Percentiles rank a stretch among this genome's conserved stretches.
phyloP scores from a whole-genome alignment of 2,329 filamentous ascomycete species.

The Dactylella cylindrospora region DNA sequence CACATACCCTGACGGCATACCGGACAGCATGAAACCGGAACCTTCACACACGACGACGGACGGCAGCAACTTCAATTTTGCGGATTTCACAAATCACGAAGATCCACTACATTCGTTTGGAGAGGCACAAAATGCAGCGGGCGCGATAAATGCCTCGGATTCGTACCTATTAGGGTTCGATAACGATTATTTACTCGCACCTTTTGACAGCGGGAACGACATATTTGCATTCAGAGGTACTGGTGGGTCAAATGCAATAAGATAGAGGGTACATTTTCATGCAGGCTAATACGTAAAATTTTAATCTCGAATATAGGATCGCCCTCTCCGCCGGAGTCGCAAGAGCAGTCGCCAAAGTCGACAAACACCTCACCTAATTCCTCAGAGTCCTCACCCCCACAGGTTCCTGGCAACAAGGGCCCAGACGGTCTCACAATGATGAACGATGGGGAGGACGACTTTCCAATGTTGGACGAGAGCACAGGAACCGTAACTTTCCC shows the following conservation, averaged over 20 bases:
- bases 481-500: constrained; percentile 22
- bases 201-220: constrained; percentile 37
- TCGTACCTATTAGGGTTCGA: constrained; percentile 39
- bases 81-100: constrained; percentile 39
- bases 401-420: constrained; percentile 21
- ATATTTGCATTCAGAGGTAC: constrained; percentile 40
- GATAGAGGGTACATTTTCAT: background rate
- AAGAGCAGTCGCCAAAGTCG: constrained; percentile 40
- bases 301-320: constrained; percentile 16
- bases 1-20: too few relatives aligned
- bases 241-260: constrained; percentile 19
- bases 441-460: constrained; percentile 39
- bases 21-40: constrained; percentile 42
- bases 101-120: constrained; percentile 35
- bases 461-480: constrained; percentile 37
- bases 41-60: constrained; percentile 35
- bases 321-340: constrained; percentile 42
- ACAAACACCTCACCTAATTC: constrained; percentile 41
- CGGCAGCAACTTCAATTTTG: constrained; percentile 42
- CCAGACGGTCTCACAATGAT: constrained; percentile 40
- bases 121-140: constrained; percentile 38
- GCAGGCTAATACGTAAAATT: constrained; percentile 1
- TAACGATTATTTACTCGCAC: constrained; percentile 41
- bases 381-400: constrained; percentile 34
- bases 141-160: constrained; percentile 33